Base-by-base conservation (phyloP, 148 eudicot species). In the Arctostaphylos glauca region DNA sequence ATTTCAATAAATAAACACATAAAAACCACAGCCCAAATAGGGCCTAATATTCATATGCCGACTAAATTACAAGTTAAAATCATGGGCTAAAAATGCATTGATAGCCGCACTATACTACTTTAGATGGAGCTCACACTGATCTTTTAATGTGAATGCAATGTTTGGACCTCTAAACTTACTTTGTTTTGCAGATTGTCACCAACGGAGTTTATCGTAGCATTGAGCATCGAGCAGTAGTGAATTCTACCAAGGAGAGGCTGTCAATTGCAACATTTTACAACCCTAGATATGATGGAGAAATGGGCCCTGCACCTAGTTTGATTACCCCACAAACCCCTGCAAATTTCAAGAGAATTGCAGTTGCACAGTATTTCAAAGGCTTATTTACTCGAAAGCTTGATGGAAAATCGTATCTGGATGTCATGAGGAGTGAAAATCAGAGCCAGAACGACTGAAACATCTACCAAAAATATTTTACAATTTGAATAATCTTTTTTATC, bases 331-430 rank as follows among this genome's bases (percentile, higher is more conserved):
- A 49, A 46, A 83, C 47, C 71, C 87, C 87, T 2, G 58, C 60
- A n/a, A 44, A 3, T 25, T 87, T 76, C 50, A 81, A 13, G 47
- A 83, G 79, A 71, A 83, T 85, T 44, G 41, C 15, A 8, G 58
- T 23, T 49, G 41, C 8, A 0, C 82, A 87, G n/a, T 87, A 76
- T 56, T 83, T 59, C 18, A 72, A 77, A 7, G 81, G 80, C 5
- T 73, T 73, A 1, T 25, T 83, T 1, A 10, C 67, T 62, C 86
- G 70, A 13, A 41, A 76, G 13, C 86, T 88, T 14, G 78, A 78
- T n/a, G 89, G 82, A 6, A 83, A 85, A 54, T 80, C 84, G 1
- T 87, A 80, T 78, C 74, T 87, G 18, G 87, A 87, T 72, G 3
- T 2, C 77, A n/a, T 83, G 86, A 83, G 77, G 77, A 74, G 48